phyloP scores from a whole-genome alignment of 345 rosid genomes.

The Carallia brachiata region DNA sequence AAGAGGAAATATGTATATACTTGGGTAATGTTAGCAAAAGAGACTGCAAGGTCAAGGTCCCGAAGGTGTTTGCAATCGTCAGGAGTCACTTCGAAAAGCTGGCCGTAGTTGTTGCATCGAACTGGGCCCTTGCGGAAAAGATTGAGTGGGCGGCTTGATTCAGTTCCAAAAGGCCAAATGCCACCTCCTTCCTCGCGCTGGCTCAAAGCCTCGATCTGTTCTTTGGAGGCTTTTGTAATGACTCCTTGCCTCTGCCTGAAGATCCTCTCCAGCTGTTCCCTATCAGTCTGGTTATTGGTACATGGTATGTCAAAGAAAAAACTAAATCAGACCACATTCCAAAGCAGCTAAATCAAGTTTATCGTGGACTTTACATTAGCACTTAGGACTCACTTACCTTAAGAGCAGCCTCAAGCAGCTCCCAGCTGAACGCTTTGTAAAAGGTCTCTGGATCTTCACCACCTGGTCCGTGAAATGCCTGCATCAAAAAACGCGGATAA shows the following conservation, averaged over 20 bases:
- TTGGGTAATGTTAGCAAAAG: conserved; percentile 20
- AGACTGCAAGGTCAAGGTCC: conserved; percentile 19
- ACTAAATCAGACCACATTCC: not conserved
- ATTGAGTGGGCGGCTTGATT: conserved; percentile 20
- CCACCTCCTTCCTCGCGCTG: conserved; percentile 18
- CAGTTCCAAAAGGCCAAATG: conserved; percentile 41
- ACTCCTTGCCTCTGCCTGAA: conserved; percentile 6
- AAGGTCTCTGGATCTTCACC: conserved; percentile 11
- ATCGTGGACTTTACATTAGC: not conserved
- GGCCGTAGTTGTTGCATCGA: conserved; percentile 7
- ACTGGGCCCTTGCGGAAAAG: conserved; percentile 8
- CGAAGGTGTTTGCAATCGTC: conserved; percentile 12
- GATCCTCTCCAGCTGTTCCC: conserved; percentile 16
- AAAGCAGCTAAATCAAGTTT: too few relatives aligned
- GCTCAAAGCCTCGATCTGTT: conserved; percentile 22
- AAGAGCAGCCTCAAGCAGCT: conserved; percentile 28
- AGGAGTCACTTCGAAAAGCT: conserved; percentile 3
- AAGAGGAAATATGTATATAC: not conserved
- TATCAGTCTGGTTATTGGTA: conserved; percentile 13
- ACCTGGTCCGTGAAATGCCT: conserved; percentile 14
- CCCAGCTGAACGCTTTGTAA: conserved; percentile 24
- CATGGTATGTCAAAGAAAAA: not conserved
- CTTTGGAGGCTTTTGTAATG: conserved; percentile 21
- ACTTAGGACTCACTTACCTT: conserved; percentile 9
- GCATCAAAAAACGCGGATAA: not conserved